Evolutionary conservation across 139 green algal genomes (phyloP), one percentile per base, ranked within the genome.

Genomic region (Zygnema circumcarinatum): DNA sequence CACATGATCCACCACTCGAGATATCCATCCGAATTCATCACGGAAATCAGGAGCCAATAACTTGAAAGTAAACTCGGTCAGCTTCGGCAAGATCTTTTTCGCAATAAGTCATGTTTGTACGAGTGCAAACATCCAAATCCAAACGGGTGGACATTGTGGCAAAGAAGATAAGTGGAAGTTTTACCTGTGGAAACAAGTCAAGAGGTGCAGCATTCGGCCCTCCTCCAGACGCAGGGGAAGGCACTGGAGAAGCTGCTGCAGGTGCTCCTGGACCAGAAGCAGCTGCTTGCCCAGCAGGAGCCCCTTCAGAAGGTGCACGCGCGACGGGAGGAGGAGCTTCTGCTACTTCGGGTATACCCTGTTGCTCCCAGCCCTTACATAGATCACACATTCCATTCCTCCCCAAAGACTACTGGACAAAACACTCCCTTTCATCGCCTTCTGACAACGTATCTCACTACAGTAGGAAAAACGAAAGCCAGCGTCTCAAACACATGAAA

Each of bases 101-200:
- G n/a, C n/a, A n/a, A n/a, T n/a, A n/a, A n/a, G n/a, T n/a, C n/a
- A n/a, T n/a, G n/a, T n/a, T n/a, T n/a, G n/a, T n/a, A n/a, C n/a
- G n/a, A n/a, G n/a, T n/a, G n/a, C n/a, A n/a, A n/a, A n/a, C n/a
- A n/a, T n/a, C n/a, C n/a, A n/a, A n/a, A n/a, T n/a, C n/a, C n/a
- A n/a, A n/a, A n/a, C n/a, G n/a, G n/a, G n/a, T n/a, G n/a, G n/a
- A n/a, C n/a, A n/a, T n/a, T n/a, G n/a, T n/a, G n/a, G n/a, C n/a
- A n/a, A n/a, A n/a, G n/a, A n/a, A n/a, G n/a, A n/a, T n/a, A n/a
- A 62, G 16, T 25, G 47, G 47, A 62, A 62, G 47, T 62, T 62
- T 29, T 31, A 90, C 86, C 86, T 90, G 86, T 33, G 81, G 81
- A 33, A 91, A 98, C 93, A 98, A 96, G 91, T 98, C 94, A 80